Conservation (phyloP, 2,329 filamentous ascomycete species). For the Davidsoniella eucalypti region DNA sequence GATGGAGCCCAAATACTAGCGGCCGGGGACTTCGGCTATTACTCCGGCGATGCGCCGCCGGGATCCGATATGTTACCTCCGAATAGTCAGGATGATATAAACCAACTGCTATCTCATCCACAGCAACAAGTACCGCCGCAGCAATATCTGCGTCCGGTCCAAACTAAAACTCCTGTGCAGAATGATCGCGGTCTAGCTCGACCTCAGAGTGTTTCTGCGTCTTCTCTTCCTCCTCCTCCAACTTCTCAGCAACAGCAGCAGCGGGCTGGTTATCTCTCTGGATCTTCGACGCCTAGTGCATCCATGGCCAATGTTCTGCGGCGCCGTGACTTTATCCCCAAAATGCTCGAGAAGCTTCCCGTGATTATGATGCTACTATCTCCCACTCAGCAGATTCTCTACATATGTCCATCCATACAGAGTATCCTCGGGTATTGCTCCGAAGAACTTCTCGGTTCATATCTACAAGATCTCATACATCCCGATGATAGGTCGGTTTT, state of each 20-base stretch:
- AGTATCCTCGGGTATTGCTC: slow-evolving; percentile 58
- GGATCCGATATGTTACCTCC: not conserved
- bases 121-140: too few species aligned
- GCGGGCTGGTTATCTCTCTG: not conserved
- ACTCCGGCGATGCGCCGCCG: too few species aligned
- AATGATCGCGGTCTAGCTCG: too few species aligned
- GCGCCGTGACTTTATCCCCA: slow-evolving; percentile 6
- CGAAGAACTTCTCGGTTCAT: slow-evolving; percentile 54
- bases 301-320: not conserved
- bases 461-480: slow-evolving; percentile 72
- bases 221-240: not conserved
- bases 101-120: not conserved
- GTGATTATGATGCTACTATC: slow-evolving; percentile 71
- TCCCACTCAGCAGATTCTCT: slow-evolving; percentile 66
- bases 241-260: not conserved
- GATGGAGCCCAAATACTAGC: too few species aligned
- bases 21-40: too few species aligned
- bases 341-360: slow-evolving; percentile 12
- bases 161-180: too few species aligned
- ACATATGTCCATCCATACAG: slow-evolving; percentile 66
- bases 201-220: not conserved
- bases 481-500: slow-evolving; percentile 72
- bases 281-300: too few species aligned
- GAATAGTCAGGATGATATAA: not conserved
- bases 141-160: too few species aligned